Percentiles rank a stretch among this genome's conserved stretches.
Conservation (phyloP, 352 stramenopile species). For the Thraustotheca clavata region DNA sequence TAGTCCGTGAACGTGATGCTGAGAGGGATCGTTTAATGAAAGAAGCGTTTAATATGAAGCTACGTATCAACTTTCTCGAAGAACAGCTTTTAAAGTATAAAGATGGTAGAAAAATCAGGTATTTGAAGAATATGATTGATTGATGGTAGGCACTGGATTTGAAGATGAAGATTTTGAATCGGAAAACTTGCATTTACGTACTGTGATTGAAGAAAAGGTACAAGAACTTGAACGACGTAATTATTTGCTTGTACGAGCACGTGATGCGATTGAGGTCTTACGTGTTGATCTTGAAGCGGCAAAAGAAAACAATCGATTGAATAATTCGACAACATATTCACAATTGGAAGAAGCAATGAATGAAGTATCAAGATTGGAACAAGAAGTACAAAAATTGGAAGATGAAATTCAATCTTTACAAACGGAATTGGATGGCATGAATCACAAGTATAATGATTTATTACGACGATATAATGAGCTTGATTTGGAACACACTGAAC, state of each 20-base stretch:
- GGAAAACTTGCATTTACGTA: slow-evolving; percentile 41
- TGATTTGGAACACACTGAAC: background rate
- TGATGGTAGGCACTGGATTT: slow-evolving; percentile 33
- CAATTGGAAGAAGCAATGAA: slow-evolving; percentile 11
- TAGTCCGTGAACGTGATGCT: slow-evolving; percentile 21
- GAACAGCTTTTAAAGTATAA: slow-evolving; percentile 55
- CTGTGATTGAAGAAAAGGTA: slow-evolving; percentile 19
- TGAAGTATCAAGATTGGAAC: slow-evolving; percentile 4
- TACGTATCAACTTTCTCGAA: slow-evolving; percentile 56
- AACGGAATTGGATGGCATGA: background rate
- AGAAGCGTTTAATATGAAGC: slow-evolving; percentile 68
- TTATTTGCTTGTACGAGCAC: slow-evolving; percentile 13
- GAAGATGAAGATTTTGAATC: slow-evolving; percentile 50
- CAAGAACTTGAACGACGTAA: slow-evolving; percentile 20
- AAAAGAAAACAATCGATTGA: slow-evolving; percentile 16
- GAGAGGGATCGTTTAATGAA: slow-evolving; percentile 46
- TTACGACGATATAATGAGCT: background rate
- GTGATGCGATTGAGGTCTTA: slow-evolving; percentile 15
- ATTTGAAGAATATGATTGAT: background rate
- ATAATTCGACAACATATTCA: background rate
- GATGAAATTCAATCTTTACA: background rate
- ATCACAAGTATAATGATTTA: slow-evolving; percentile 3
- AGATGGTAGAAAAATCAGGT: slow-evolving; percentile 24
- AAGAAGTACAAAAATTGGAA: slow-evolving; percentile 7
- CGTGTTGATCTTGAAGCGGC: slow-evolving; percentile 8